Percentiles rank a stretch among this genome's conserved stretches.
These are phyloP conservation scores for Camellia japonica DNA, from an alignment of 148 eudicot genomes.

Conservation along the genomic window DNA sequence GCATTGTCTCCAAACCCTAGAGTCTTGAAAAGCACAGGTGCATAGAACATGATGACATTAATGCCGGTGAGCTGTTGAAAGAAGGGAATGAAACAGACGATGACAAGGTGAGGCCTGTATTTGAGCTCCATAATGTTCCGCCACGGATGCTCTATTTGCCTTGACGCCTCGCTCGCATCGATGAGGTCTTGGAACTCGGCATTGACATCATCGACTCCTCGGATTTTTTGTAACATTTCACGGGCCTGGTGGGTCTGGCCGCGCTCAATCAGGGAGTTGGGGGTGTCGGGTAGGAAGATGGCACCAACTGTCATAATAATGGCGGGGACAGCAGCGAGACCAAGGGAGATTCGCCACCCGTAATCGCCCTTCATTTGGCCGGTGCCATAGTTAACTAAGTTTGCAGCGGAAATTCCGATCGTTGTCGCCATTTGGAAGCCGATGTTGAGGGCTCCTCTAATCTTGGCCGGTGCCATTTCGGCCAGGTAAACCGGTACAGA, in stretches of 20 bases:
- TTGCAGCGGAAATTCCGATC: constrained; percentile 27
- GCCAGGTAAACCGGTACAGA: constrained; percentile 33
- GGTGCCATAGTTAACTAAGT: constrained; percentile 29
- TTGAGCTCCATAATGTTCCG: constrained; percentile 11
- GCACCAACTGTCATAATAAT: constrained; percentile 27
- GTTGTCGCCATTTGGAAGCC: constrained; percentile 34
- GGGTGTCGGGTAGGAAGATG: constrained; percentile 32
- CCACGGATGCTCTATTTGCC: constrained; percentile 33
- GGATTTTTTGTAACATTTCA: constrained; percentile 24
- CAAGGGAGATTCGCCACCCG: constrained; percentile 35
- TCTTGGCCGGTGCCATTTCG: constrained; percentile 38
- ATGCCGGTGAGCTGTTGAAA: constrained; percentile 47
- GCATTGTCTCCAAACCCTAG: constrained; percentile 35
- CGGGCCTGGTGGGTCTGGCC: constrained; percentile 21
- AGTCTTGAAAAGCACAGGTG: constrained; percentile 38
- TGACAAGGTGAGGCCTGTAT: constrained; percentile 34
- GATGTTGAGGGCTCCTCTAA: constrained; percentile 41
- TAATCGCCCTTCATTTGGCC: constrained; percentile 8
- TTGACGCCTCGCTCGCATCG: constrained; percentile 22
- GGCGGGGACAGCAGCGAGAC: constrained; percentile 31
- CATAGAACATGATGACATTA: constrained; percentile 45
- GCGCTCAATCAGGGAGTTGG: constrained; percentile 36
- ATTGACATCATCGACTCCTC: constrained; percentile 29
- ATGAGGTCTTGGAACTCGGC: constrained; percentile 33
- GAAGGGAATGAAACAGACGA: constrained; percentile 27